phyloP scores from a whole-genome alignment of 371 early-diverging fungal species.

The Cokeromyces recurvatus region DNA sequence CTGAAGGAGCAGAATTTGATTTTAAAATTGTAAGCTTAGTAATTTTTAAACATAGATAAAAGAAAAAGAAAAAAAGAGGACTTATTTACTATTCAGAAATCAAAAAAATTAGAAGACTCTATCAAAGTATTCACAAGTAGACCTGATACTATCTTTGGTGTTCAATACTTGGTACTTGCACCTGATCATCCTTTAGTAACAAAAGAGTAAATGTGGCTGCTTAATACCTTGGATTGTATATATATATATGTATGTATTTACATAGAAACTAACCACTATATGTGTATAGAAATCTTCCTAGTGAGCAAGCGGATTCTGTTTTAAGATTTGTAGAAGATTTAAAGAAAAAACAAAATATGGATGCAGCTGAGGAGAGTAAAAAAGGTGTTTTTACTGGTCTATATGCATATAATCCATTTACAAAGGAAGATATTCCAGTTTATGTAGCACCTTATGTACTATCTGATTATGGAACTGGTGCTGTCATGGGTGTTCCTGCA shows the following conservation, averaged over 20 bases:
- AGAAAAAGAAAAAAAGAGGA: background rate
- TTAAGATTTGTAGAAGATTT: slow-evolving; percentile 49
- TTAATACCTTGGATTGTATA: too few species aligned
- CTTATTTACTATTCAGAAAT: too few species aligned
- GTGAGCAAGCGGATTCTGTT: slow-evolving; percentile 41
- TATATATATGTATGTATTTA: too few species aligned
- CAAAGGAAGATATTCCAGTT: slow-evolving; percentile 58
- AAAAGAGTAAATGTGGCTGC: slow-evolving; percentile 31
- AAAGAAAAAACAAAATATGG: slow-evolving; percentile 40
- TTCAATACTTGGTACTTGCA: slow-evolving; percentile 71
- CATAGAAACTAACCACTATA: background rate
- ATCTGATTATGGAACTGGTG: slow-evolving; percentile 79
- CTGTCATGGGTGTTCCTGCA: slow-evolving; percentile 87
- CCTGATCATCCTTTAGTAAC: slow-evolving; percentile 60
- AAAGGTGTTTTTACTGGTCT: slow-evolving; percentile 62
- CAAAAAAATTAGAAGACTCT: too few species aligned
- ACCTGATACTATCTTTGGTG: slow-evolving; percentile 76
- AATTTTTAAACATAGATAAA: too few species aligned
- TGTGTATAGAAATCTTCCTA: slow-evolving; percentile 36
- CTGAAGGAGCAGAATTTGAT: slow-evolving; percentile 75
- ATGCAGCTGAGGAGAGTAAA: slow-evolving; percentile 44
- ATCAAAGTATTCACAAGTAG: slow-evolving; percentile 79
- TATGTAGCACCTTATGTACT: slow-evolving; percentile 79
- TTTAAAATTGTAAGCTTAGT: slow-evolving; percentile 47
- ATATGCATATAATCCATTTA: slow-evolving; percentile 65